phyloP scores from a whole-genome alignment of 352 stramenopile species.

The Phytophthora hybrid region DNA sequence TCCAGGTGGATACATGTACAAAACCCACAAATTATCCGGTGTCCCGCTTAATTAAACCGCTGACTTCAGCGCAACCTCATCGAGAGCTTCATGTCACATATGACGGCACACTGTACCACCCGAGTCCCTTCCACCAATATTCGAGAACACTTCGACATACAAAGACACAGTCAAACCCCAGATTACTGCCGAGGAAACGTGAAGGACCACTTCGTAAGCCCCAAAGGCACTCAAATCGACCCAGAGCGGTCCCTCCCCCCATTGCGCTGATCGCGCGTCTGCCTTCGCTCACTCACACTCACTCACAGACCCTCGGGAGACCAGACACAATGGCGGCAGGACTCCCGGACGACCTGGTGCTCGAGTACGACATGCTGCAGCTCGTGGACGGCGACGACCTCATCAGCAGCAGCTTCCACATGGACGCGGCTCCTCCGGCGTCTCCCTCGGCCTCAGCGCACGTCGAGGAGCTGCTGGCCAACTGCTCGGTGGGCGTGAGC shows the following conservation, averaged over 20 bases:
- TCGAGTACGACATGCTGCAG: slow-evolving; percentile 58
- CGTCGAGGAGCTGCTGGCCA: slow-evolving; percentile 46
- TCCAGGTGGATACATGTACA: too few relatives aligned
- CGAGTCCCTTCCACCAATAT: slow-evolving; percentile 14
- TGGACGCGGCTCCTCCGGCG: background rate
- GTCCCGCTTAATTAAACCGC: background rate
- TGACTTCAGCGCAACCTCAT: background rate
- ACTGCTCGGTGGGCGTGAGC: slow-evolving; percentile 42
- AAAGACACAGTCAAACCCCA: slow-evolving; percentile 5
- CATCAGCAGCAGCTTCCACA: slow-evolving; percentile 21
- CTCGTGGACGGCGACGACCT: slow-evolving; percentile 44
- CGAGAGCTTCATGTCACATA: slow-evolving; percentile 2
- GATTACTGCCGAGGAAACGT: slow-evolving; percentile 7
- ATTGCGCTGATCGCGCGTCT: too few relatives aligned
- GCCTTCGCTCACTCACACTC: too few relatives aligned
- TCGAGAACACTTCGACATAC: slow-evolving; percentile 21
- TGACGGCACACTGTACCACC: background rate
- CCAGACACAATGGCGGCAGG: slow-evolving; percentile 39
- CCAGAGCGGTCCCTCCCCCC: slow-evolving; percentile 13
- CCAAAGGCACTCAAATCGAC: slow-evolving; percentile 20
- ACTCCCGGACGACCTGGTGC: slow-evolving; percentile 48
- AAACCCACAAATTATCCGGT: too few relatives aligned
- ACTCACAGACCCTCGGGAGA: slow-evolving; percentile 11
- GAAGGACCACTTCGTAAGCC: background rate
- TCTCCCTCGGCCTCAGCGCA: background rate